Conservation (phyloP, 2,329 filamentous ascomycete genomes). For the Cordyceps tenuipes region DNA sequence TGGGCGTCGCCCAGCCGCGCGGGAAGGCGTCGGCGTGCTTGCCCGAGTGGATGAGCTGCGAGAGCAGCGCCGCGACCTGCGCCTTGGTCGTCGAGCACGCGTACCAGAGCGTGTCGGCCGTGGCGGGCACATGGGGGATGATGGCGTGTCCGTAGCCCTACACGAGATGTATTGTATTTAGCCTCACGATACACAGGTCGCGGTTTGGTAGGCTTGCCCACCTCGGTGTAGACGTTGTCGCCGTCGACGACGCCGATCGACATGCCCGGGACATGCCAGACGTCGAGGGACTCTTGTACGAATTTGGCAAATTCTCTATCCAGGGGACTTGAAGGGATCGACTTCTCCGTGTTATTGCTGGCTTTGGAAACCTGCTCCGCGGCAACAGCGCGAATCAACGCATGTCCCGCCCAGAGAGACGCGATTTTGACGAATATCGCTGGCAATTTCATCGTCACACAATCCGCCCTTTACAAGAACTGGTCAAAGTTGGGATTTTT, state of each 20-base stretch:
- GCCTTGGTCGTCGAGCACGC: background rate
- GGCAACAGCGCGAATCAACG: too few species aligned
- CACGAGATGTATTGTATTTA: background rate
- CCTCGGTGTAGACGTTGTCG: background rate
- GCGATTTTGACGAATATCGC: too few species aligned
- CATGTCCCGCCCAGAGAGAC: too few species aligned
- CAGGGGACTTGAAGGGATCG: background rate
- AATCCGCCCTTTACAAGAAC: too few species aligned
- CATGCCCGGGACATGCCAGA: background rate
- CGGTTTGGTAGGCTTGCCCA: background rate
- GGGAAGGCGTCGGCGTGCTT: background rate
- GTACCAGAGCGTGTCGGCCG: background rate
- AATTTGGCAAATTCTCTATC: background rate
- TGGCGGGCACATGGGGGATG: background rate
- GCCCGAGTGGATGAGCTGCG: background rate
- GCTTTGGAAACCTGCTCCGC: background rate
- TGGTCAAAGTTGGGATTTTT: too few species aligned
- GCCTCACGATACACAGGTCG: background rate
- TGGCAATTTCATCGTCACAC: too few species aligned
- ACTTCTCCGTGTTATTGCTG: background rate
- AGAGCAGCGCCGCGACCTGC: background rate
- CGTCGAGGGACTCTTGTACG: background rate
- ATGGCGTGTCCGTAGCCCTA: background rate
- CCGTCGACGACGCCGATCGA: background rate
- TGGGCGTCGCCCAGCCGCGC: conserved; percentile 37